phyloP scores from a whole-genome alignment of 495 filamentous ascomycete species.

The Hyaloscypha hepaticicola region DNA sequence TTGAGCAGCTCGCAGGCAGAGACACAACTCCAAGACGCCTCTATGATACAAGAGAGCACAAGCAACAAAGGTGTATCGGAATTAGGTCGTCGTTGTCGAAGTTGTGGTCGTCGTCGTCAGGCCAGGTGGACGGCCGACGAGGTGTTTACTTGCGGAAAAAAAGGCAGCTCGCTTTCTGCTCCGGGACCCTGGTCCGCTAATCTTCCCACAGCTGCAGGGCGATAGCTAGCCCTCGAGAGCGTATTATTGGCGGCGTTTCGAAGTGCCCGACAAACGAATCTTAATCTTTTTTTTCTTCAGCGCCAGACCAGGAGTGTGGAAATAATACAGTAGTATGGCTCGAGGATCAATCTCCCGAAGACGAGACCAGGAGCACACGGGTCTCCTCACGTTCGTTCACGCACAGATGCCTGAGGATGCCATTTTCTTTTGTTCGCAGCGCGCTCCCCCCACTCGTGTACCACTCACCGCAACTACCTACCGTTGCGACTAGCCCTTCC shows the following conservation, averaged over 20 bases:
- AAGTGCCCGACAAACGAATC: background rate
- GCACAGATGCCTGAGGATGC: background rate
- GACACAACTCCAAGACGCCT: slow-evolving; percentile 24
- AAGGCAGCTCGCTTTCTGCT: background rate
- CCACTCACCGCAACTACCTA: background rate
- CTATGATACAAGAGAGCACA: slow-evolving; percentile 15
- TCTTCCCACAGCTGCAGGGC: slow-evolving; percentile 16
- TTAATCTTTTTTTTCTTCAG: slow-evolving; percentile 1
- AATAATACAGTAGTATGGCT: background rate
- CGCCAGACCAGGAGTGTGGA: background rate
- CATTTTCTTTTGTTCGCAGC: slow-evolving; percentile 1
- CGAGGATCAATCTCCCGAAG: slow-evolving; percentile 2
- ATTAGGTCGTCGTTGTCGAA: background rate
- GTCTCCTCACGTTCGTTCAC: background rate
- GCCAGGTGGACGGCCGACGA: background rate
- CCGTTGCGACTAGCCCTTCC: background rate
- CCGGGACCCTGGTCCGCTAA: background rate
- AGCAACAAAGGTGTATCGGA: background rate
- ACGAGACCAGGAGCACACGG: background rate
- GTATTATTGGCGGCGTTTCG: slow-evolving; percentile 17
- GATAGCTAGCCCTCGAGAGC: slow-evolving; percentile 15
- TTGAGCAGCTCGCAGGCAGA: slow-evolving; percentile 4
- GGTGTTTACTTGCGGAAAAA: slow-evolving; percentile 12
- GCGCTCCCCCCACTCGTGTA: background rate
- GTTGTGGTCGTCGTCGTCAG: background rate